Base-by-base conservation (phyloP, 495 filamentous ascomycete genomes). In the Aspergillus heteromorphus region DNA sequence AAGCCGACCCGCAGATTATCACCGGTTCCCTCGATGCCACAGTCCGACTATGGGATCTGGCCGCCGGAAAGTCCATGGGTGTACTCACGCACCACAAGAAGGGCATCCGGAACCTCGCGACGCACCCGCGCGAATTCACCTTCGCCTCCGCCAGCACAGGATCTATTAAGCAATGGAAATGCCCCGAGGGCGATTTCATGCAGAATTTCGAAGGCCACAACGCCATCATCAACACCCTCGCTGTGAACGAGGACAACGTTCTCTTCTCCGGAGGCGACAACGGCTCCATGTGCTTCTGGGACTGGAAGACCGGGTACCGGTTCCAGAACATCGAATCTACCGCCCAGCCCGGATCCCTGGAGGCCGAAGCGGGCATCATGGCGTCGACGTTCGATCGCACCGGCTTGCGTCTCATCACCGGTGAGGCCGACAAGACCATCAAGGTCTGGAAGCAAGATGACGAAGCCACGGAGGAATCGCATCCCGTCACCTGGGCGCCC, bases 161-260 rank as follows among this genome's bases (percentile, higher is more conserved):
- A 20, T 89, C 86, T 68, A 99, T 99, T 74, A 99, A 99, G 78
- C 95, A 97, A 70, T 99, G 93, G 92, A 97, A 97, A 69, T 97
- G 91, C 62, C 95, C 95, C 16, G 92, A 96, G 71, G 95, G 92
- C 34, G 91, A 88, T 27, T 96, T 99, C 68, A 99, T 99, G 95
- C 91, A 96, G 73, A 97, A 97, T 71, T 99, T 97, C 65, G 92
- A 97, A 40, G 92, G 92, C 36, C 92, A 96, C 58, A 96, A 97
- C 60, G 81, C 89, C 42, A 89, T 99, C 68, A 93, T 97, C 75
- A 99, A 99, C 68, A 90, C 89, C 0, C 70, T 99, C n/a, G 75
- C 86, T 30, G 89, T 90, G 30, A 99, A 99, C 67, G 89, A 96
- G 56, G 89, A 96, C 64, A 91, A 96, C 61, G 88, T 97, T 9